Base-by-base conservation (phyloP, 208 protist species). In the Acanthamoeba lenticulata region DNA sequence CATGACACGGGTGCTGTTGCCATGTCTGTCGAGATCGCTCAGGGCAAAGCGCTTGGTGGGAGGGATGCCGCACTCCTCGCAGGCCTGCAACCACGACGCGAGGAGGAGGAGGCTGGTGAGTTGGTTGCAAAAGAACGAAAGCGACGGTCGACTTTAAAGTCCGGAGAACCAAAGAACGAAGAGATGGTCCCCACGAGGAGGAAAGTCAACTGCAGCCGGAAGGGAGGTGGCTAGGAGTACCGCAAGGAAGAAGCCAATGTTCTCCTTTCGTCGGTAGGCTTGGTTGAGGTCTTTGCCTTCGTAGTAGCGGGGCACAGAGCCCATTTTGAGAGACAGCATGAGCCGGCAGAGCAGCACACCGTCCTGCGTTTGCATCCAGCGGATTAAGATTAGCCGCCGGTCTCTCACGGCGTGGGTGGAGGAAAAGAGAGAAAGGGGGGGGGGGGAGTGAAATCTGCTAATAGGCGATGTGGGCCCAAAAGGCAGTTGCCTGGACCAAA, bases 211-310 rank as follows among this genome's bases (percentile, higher is more conserved):
- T 17, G 27, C 2, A 72, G 34, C 2, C 2, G 27, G 36, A 36
- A 72, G 6, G 15, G 62, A 72, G 27, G 36, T n/a, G 21, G 19
- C 24, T 34, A 40, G n/a, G 77, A 52, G 77, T 86, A 86, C 77
- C 40, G 40, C 40, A 19, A 86, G 19, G 34, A 86, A 86, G 77
- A 86, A 86, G 27, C 44, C 77, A n/a, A 86, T 86, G 77, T 86
- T 86, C 29, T 86, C 77, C 44, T 57, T 47, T 32, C 77, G 40
- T 60, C 77, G 77, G 77, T 60, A 86, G 40, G 77, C 77, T 32
- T 47, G 47, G 77, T 47, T 60, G 77, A 86, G 77, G 77, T 60
- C 77, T 24, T 60, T 86, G 77, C 77, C 77, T 24, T 57, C 47
- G 42, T 86, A 60, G 77, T 60, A 47, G 6, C 77, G 77, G 4